Base-by-base conservation (phyloP, 805 yeast genomes). In the Dipodascopsis uninucleata region DNA sequence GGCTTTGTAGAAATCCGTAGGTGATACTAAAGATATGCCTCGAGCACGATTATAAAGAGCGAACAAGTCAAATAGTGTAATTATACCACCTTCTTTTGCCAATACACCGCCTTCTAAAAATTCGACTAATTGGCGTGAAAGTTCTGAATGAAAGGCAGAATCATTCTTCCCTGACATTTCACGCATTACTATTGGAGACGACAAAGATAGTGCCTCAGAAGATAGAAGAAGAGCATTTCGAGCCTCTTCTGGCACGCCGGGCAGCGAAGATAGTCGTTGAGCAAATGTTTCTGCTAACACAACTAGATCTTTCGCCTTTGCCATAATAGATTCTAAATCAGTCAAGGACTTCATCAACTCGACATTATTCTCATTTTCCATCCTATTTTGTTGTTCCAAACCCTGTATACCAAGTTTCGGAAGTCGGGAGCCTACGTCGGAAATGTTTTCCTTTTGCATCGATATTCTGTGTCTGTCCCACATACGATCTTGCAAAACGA, bases 101-200 rank as follows among this genome's bases (percentile, higher is more conserved):
- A 80, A 55, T 20, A 79, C 49, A 39, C 77, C 55, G 50, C 64
- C 62, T 7, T 69, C 65, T 7, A 85, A 67, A 61, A 78, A 88
- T 56, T 85, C 95, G 31, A 86, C 80, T 2, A 90, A 60, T 58
- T 86, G 89, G 41, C 95, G 72, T 0, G 96, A 77, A 14, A 87
- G 66, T 57, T 87, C 96, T 47, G 63, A 59, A 42, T 63, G 66
- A 49, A 68, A 70, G 6, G 31, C 28, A 9, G 10, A 9, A 21
- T 56, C 55, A 16, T 61, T 59, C 12, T 45, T 67, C 1, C 50
- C 62, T 51, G 61, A 68, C 67, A 47, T 65, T 55, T 52, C 75
- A 56, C 41, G 70, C 63, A 38, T 61, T 21, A 52, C 64, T 34
- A 55, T 53, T 29, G 58, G 57, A 20, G 65, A 55, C 24, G 60